These are phyloP conservation scores for Aegilops longissima DNA, from an alignment of 176 grass and related monocot species.

Conservation along the genomic window DNA sequence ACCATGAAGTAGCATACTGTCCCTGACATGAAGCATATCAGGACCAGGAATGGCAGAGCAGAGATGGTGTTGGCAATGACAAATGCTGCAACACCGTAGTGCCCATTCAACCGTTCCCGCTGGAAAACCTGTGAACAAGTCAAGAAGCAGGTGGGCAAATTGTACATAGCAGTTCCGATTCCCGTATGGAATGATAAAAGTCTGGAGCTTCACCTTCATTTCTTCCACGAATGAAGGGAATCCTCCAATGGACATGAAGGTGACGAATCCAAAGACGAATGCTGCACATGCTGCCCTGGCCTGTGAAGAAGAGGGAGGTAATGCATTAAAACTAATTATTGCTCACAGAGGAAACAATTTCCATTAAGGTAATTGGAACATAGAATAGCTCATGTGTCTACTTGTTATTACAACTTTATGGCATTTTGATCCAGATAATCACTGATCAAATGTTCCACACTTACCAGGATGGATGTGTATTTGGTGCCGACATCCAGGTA, in stretches of 20 bases:
- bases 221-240: slow-evolving; percentile 99
- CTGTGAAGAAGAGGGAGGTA: slow-evolving; percentile 40
- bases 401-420: not conserved
- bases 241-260: slow-evolving; percentile 99
- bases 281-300: slow-evolving; percentile 77
- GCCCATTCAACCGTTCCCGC: slow-evolving; percentile 89
- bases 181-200: not conserved
- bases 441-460: not conserved
- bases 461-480: slow-evolving; percentile 94
- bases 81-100: slow-evolving; percentile 86
- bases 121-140: slow-evolving; percentile 78
- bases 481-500: slow-evolving; percentile 90
- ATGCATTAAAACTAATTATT: not conserved
- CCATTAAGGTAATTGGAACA: not conserved
- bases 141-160: slow-evolving; percentile 9
- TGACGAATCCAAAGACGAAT: slow-evolving; percentile 95
- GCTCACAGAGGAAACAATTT: not conserved
- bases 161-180: not conserved
- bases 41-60: slow-evolving; percentile 81
- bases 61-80: slow-evolving; percentile 95
- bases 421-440: not conserved
- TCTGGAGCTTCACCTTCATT: slow-evolving; percentile 80
- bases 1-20: slow-evolving; percentile 98
- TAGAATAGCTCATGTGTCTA: not conserved
- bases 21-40: slow-evolving; percentile 86